phyloP scores from a whole-genome alignment of 2,329 filamentous ascomycete species.

The Podosphaera fusca region DNA sequence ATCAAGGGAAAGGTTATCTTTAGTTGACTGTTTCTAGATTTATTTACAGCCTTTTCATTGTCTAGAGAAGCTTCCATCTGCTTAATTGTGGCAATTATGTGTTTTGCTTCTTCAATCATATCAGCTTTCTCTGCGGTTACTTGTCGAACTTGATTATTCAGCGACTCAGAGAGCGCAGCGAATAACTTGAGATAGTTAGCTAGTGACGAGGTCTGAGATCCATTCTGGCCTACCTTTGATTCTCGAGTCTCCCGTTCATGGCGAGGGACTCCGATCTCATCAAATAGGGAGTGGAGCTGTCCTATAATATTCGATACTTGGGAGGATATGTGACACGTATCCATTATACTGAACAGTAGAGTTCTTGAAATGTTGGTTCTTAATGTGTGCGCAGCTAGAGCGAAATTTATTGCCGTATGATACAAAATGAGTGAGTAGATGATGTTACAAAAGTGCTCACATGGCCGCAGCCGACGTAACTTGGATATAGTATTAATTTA shows the following conservation, averaged over 20 bases:
- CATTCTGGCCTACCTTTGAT: conserved; percentile 42
- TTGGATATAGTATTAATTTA: background rate
- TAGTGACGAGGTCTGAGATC: conserved; percentile 5
- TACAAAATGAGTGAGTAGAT: background rate
- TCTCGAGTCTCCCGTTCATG: conserved; percentile 85
- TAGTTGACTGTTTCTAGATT: conserved; percentile 42
- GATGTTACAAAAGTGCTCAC: background rate
- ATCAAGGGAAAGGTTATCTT: conserved; percentile 64
- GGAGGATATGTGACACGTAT: conserved; percentile 77
- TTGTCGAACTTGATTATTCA: conserved; percentile 69
- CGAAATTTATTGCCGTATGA: background rate
- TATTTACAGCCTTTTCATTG: conserved; percentile 45
- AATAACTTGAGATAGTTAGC: conserved; percentile 42
- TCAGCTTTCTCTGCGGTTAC: conserved; percentile 77
- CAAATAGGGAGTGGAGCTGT: conserved; percentile 83
- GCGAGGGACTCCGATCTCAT: conserved; percentile 85
- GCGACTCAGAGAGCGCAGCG: conserved; percentile 67
- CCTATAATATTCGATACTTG: conserved; percentile 88
- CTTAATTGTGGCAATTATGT: conserved; percentile 61
- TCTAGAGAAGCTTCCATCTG: conserved; percentile 75
- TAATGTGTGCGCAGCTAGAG: background rate
- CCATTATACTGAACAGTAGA: conserved; percentile 29
- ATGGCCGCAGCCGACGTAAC: background rate
- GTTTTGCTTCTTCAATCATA: conserved; percentile 72
- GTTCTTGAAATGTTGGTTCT: conserved; percentile 3